Conservation (phyloP, 225 moss, liverwort and hornwort species). For the Straminergon stramineum region DNA sequence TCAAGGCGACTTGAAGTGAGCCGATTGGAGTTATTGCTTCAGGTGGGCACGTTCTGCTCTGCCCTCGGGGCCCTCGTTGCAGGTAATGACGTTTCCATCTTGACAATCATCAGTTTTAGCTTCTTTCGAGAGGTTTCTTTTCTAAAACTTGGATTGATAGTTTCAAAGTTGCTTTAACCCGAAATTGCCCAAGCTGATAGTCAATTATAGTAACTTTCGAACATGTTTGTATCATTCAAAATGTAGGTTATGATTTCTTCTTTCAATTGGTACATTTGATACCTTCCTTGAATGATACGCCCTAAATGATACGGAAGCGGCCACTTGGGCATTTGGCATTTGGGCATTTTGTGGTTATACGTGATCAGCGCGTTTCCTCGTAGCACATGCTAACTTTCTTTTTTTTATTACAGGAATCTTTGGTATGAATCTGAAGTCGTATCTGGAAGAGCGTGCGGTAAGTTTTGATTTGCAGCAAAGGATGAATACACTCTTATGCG, state of each 20-base stretch:
- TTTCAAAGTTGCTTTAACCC: not conserved
- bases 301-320: not conserved
- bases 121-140: not conserved
- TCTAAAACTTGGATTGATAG: not conserved
- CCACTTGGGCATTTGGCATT: not conserved
- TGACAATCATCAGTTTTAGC: not conserved
- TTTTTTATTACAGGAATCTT: constrained; percentile 68
- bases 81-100: constrained; percentile 30
- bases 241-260: not conserved
- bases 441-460: constrained; percentile 92
- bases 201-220: no score
- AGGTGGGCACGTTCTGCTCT: constrained; percentile 96
- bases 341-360: not conserved
- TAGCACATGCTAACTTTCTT: not conserved
- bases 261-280: no score
- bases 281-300: not conserved
- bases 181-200: not conserved
- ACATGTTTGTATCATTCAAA: not conserved
- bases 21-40: constrained; percentile 88
- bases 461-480: not conserved
- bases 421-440: constrained; percentile 97
- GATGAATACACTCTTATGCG: not conserved
- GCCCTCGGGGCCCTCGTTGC: constrained; percentile 96
- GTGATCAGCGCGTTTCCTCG: not conserved
- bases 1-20: constrained; percentile 96